Evolutionary conservation across 148 eudicot species (phyloP).

Genomic region (Arctostaphylos glauca): DNA sequence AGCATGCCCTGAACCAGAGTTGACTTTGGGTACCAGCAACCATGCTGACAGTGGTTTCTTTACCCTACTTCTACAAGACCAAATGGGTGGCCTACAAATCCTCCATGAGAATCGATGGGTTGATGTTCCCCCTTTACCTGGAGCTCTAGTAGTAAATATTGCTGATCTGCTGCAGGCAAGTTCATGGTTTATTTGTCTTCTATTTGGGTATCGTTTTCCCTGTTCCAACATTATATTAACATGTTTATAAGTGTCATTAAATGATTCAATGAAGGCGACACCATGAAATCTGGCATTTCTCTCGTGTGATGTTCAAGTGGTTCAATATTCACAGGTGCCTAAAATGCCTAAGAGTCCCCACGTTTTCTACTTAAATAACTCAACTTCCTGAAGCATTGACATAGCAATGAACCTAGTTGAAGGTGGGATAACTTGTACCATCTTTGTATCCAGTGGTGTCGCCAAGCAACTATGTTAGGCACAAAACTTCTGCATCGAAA

Average conservation of each 20-base stretch:
- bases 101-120: constrained; percentile 16
- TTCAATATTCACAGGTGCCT: background rate
- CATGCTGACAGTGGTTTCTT: background rate
- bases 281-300: no score
- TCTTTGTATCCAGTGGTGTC: no score
- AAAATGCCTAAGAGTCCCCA: no score
- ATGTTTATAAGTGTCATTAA: background rate
- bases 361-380: background rate
- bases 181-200: background rate
- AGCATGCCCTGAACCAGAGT: constrained; percentile 13
- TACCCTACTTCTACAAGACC: constrained; percentile 24
- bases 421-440: no score
- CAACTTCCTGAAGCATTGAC: background rate
- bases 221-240: background rate
- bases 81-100: constrained; percentile 36
- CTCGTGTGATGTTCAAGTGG: no score
- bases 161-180: constrained; percentile 1
- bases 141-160: background rate
- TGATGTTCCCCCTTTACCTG: background rate
- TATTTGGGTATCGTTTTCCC: background rate
- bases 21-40: constrained; percentile 4
- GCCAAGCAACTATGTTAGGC: no score
- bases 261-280: background rate
- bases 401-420: no score
- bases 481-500: no score